phyloP scores from a whole-genome alignment of 2,329 filamentous ascomycete species.

The Aspergillus thermomutatus region DNA sequence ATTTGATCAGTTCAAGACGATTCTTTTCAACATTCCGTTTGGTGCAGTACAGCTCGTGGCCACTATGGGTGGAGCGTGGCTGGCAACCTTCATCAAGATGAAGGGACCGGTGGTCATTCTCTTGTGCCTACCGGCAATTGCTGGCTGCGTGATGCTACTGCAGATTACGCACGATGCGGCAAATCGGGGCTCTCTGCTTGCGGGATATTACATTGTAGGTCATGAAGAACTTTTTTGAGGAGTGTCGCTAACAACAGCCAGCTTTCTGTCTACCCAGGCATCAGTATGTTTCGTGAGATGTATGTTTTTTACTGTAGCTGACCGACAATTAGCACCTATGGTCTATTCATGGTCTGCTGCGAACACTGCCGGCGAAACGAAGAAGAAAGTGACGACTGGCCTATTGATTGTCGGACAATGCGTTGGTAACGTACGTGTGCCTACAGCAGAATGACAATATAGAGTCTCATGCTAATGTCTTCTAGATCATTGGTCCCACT shows the following conservation, averaged over 20 bases:
- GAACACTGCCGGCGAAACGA: slow-evolving; percentile 64
- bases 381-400: slow-evolving; percentile 64
- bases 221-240: not conserved
- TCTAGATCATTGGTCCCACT: slow-evolving; percentile 58
- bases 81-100: slow-evolving; percentile 53
- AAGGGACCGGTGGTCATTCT: slow-evolving; percentile 55
- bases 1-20: slow-evolving; percentile 54
- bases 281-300: slow-evolving; percentile 36
- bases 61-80: slow-evolving; percentile 56
- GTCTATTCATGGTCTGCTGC: slow-evolving; percentile 69
- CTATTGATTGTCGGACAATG: slow-evolving; percentile 64
- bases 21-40: slow-evolving; percentile 61
- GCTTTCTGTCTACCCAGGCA: slow-evolving; percentile 60
- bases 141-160: slow-evolving; percentile 55
- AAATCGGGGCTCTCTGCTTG: slow-evolving; percentile 51
- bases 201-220: slow-evolving; percentile 53
- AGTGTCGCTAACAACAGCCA: slow-evolving; percentile 12
- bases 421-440: slow-evolving; percentile 52
- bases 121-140: slow-evolving; percentile 56
- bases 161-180: slow-evolving; percentile 44
- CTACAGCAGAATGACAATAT: not conserved
- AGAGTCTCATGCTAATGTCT: not conserved
- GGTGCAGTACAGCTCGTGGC: slow-evolving; percentile 59
- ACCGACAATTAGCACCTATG: slow-evolving; percentile 50
- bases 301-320: not conserved